A percentile compares a stretch with the other conserved stretches of the same genome.
phyloP scores from a whole-genome alignment of 1,284 basidiomycete genomes.

The Ceratobasidium sp. region DNA sequence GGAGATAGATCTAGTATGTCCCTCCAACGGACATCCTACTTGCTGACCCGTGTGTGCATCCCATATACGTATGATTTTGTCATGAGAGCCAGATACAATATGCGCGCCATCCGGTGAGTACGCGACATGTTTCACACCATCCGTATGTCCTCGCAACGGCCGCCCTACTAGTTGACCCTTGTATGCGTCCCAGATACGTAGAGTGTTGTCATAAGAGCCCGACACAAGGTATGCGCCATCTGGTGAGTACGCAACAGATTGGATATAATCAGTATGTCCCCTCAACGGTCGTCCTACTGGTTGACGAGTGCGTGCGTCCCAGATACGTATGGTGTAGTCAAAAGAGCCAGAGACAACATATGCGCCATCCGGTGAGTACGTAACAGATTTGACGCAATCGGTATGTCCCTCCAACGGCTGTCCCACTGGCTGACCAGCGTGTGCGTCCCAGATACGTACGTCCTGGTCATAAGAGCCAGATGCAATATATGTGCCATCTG shows the following conservation, averaged over 20 bases:
- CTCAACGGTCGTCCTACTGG: background rate
- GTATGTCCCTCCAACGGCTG: slow-evolving; percentile 53
- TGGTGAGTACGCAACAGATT: slow-evolving; percentile 23
- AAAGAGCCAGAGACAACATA: slow-evolving; percentile 20
- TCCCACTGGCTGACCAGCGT: background rate
- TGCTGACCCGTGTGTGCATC: background rate
- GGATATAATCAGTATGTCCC: slow-evolving; percentile 28
- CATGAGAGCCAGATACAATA: slow-evolving; percentile 15
- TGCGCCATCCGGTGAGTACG: slow-evolving; percentile 39
- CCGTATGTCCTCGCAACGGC: background rate
- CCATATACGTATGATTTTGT: slow-evolving; percentile 26
- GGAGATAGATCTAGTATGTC: no score
- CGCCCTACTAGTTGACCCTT: background rate
- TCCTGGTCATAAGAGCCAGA: slow-evolving; percentile 20
- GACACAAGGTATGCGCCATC: slow-evolving; percentile 25
- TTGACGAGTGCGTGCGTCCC: slow-evolving; percentile 14
- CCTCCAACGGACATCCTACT: no score
- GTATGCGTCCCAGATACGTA: slow-evolving; percentile 16
- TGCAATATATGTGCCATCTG: background rate
- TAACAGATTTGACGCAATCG: background rate
- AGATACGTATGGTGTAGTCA: slow-evolving; percentile 34
- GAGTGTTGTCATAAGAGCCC: slow-evolving; percentile 21
- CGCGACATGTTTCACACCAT: slow-evolving; percentile 2
- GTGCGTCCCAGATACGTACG: slow-evolving; percentile 39
- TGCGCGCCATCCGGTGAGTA: slow-evolving; percentile 37